Base-by-base conservation (phyloP, 2,329 filamentous ascomycete genomes). In the Cephalotrichum gorgonifer region DNA sequence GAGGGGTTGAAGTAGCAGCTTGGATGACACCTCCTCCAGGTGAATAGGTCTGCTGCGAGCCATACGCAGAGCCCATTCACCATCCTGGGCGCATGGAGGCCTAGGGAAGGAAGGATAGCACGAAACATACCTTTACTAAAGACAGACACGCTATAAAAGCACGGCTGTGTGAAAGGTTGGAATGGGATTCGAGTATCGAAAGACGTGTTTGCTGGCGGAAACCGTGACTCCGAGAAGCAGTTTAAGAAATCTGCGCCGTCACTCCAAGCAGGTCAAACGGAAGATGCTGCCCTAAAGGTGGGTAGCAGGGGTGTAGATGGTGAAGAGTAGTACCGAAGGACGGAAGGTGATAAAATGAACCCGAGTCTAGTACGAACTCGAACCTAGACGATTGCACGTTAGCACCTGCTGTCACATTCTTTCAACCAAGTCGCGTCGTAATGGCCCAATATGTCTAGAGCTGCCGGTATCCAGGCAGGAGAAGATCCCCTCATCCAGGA, bases 151-250 rank as follows among this genome's bases (percentile, higher is more conserved):
- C n/a, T 20, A 6, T 22, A 22, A 20, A 20, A 39, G 35, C 35
- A n/a, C n/a, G n/a, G n/a, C n/a, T n/a, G n/a, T n/a, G n/a, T n/a
- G n/a, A n/a, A n/a, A n/a, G n/a, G n/a, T n/a, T n/a, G n/a, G n/a
- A n/a, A n/a, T n/a, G n/a, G n/a, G n/a, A n/a, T n/a, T n/a, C n/a
- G n/a, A n/a, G n/a, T n/a, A 47, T 23, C 30, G 42, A 49, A 31
- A 45, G 26, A 43, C 22, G 31, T 43, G 39, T 48, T 42, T 42
- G 33, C 46, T 23, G 38, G 31, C 45, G 31, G 27, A 48, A 42
- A 48, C 46, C 46, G 46, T 42, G 46, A 48, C 46, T 48, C 46
- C 46, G 27, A 48, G 20, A 44, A 44, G 47, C 47, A 49, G 30
- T 31, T 43, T 41, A 31, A 7, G 28, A 44, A 43, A 39, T 38